Evolutionary conservation across 139 green algal genomes (phyloP).

Genomic region (Monoraphidium neglectum): DNA sequence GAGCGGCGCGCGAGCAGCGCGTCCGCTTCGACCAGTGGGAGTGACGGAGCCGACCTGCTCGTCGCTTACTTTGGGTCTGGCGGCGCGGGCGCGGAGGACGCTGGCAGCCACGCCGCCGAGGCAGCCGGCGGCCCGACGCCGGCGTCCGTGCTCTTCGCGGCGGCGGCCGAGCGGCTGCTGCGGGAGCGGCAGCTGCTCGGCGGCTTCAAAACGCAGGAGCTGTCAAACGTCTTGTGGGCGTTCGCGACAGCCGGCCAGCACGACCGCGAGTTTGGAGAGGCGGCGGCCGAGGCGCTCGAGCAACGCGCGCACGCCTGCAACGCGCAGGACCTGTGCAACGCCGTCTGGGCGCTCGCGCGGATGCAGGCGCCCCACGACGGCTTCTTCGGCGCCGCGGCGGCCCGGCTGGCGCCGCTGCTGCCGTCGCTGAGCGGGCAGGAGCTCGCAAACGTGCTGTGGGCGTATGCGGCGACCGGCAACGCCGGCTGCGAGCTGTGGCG

Average conservation of each 20-base stretch:
- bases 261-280: not conserved
- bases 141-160: no score
- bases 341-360: no score
- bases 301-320: not conserved
- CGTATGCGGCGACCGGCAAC: slow-evolving; percentile 10
- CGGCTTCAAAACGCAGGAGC: slow-evolving; percentile 37
- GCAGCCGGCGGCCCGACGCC: no score
- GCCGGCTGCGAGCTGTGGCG: not conserved
- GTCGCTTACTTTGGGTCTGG: no score
- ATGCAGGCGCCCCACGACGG: not conserved
- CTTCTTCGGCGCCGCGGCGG: not conserved
- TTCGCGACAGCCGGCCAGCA: slow-evolving; percentile 9
- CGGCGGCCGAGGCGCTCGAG: slow-evolving; percentile 10
- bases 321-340: no score
- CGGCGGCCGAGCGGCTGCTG: no score
- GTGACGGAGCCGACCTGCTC: no score
- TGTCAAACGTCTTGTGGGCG: slow-evolving; percentile 33
- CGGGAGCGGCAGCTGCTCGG: no score
- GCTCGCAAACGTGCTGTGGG: slow-evolving; percentile 37
- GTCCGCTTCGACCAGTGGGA: no score
- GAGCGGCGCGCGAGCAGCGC: no score
- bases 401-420: not conserved
- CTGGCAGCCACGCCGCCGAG: no score
- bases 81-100: no score
- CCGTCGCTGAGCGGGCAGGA: slow-evolving; percentile 32